Conservation (phyloP, 768 basidiomycete genomes). For the Mycena crocata region DNA sequence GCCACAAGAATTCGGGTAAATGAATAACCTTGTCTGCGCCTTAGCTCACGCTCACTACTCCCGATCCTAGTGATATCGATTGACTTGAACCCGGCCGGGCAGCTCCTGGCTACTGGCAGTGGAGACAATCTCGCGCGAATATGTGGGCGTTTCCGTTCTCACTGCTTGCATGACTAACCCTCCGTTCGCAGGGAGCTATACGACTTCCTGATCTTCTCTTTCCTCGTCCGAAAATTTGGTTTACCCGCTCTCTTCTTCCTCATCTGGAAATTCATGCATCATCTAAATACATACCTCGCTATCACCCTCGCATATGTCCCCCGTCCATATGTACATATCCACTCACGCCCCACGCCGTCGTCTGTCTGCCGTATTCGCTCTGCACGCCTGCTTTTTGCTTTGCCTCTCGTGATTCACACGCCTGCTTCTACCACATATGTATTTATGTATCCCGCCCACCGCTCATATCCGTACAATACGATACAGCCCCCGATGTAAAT, state of each 20-base stretch:
- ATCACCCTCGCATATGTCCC: too few species aligned
- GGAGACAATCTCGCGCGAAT: slow-evolving; percentile 68
- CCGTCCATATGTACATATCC: neutral
- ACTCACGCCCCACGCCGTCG: too few species aligned
- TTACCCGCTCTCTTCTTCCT: too few species aligned
- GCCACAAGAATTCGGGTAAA: slow-evolving; percentile 69
- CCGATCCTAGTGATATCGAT: slow-evolving; percentile 58
- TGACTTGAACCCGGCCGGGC: slow-evolving; percentile 59
- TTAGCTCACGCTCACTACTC: neutral
- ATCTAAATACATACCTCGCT: slow-evolving; percentile 8
- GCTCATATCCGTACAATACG: slow-evolving; percentile 6
- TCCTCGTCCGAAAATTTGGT: too few species aligned
- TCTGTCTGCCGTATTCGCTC: too few species aligned
- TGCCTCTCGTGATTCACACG: too few species aligned
- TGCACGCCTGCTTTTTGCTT: slow-evolving; percentile 1
- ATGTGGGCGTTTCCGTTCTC: slow-evolving; percentile 50
- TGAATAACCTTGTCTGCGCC: neutral
- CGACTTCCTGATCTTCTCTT: slow-evolving; percentile 16
- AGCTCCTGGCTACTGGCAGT: slow-evolving; percentile 62
- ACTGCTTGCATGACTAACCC: neutral
- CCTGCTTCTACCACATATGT: slow-evolving; percentile 1
- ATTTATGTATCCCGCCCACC: slow-evolving; percentile 2
- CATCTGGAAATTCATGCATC: neutral
- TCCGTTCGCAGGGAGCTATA: slow-evolving; percentile 36
- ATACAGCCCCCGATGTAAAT: too few species aligned